A percentile compares a stretch with the other conserved stretches of the same genome.
phyloP scores from a whole-genome alignment of 306 rosid species.

The Albizia julibrissin region DNA sequence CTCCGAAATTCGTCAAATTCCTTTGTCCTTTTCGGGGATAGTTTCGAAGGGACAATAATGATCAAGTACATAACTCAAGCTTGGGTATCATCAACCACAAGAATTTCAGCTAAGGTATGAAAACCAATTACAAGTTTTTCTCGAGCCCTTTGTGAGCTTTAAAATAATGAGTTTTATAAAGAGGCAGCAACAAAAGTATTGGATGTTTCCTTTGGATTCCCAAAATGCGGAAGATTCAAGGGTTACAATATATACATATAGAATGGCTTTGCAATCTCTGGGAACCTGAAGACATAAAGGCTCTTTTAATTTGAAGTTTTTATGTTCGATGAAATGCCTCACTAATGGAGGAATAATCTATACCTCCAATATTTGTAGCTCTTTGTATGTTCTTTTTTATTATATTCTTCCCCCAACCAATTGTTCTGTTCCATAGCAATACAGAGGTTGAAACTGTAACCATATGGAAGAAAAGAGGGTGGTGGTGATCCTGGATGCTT shows the following conservation, averaged over 20 bases:
- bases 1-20: conserved; percentile 20
- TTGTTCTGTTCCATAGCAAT: neutral
- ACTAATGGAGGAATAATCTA: neutral
- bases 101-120: neutral
- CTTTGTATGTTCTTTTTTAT: neutral
- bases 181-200: neutral
- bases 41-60: neutral
- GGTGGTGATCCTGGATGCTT: conserved; percentile 71
- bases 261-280: neutral
- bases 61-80: neutral
- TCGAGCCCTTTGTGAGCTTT: neutral
- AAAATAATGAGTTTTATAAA: neutral
- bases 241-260: neutral
- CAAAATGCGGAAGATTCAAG: conserved; percentile 28
- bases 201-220: conserved; percentile 25
- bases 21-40: conserved; percentile 23
- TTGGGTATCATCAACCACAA: conserved; percentile 26
- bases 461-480: conserved; percentile 50
- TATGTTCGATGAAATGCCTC: conserved; percentile 6
- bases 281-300: neutral
- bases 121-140: neutral
- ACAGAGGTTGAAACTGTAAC: neutral
- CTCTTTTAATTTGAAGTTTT: neutral
- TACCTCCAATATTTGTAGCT: conserved; percentile 11
- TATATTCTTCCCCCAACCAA: conserved; percentile 17